Percentiles rank a stretch among this genome's conserved stretches.
phyloP scores from a whole-genome alignment of 352 stramenopile genomes.

The Phytophthora megakarya region DNA sequence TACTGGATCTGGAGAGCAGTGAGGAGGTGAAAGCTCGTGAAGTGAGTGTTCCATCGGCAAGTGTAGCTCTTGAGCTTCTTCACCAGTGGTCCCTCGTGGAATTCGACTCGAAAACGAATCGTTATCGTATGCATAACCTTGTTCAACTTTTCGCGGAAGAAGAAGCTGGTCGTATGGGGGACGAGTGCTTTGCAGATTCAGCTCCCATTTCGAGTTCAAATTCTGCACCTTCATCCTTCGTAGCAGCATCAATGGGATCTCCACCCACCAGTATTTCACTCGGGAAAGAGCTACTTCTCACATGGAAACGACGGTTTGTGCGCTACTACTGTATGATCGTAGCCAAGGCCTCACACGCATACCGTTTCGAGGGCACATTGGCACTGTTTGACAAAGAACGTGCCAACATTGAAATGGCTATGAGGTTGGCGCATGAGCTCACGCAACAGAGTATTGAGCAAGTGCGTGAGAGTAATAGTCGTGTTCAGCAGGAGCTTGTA shows the following conservation, averaged over 20 bases:
- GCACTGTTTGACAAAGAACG: slow-evolving; percentile 80
- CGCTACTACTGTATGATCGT: slow-evolving; percentile 86
- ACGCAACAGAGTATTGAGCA: slow-evolving; percentile 76
- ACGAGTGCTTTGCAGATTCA: slow-evolving; percentile 43
- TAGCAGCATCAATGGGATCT: slow-evolving; percentile 36
- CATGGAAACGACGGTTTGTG: slow-evolving; percentile 86
- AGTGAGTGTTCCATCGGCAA: slow-evolving; percentile 50
- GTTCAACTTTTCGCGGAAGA: slow-evolving; percentile 86
- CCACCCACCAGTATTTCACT: slow-evolving; percentile 42
- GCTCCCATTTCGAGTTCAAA: slow-evolving; percentile 12
- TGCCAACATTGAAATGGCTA: slow-evolving; percentile 83
- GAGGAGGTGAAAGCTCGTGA: slow-evolving; percentile 68
- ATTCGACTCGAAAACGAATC: slow-evolving; percentile 67
- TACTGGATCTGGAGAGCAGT: slow-evolving; percentile 72
- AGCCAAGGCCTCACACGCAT: slow-evolving; percentile 72
- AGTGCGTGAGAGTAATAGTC: slow-evolving; percentile 57
- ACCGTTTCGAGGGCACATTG: slow-evolving; percentile 74
- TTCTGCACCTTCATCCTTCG: slow-evolving; percentile 44
- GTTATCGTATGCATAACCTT: slow-evolving; percentile 85
- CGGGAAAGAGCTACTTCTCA: slow-evolving; percentile 67
- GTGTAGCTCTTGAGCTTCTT: slow-evolving; percentile 59
- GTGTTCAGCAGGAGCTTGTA: slow-evolving; percentile 44
- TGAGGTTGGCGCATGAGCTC: slow-evolving; percentile 74
- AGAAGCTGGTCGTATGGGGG: slow-evolving; percentile 64
- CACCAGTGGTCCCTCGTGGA: slow-evolving; percentile 86